phyloP scores from a whole-genome alignment of 257 asterid genomes.

The Solanum corneliomulleri region DNA sequence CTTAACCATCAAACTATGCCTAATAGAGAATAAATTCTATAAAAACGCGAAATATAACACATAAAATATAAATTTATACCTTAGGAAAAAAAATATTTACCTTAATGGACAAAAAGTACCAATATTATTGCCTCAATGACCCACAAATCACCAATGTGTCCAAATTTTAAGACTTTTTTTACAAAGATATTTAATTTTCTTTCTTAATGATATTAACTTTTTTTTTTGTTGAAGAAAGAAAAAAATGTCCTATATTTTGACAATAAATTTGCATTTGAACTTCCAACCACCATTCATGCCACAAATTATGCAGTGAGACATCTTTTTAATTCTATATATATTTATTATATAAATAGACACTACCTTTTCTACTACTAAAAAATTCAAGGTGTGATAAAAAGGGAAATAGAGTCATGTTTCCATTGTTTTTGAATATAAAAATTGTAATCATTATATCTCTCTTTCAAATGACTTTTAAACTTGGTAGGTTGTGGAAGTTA shows the following conservation, averaged over 20 bases:
- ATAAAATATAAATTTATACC: neutral
- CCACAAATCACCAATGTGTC: conserved; percentile 8
- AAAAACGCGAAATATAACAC: neutral
- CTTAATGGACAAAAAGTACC: neutral
- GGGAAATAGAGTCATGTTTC: neutral
- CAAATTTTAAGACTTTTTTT: neutral
- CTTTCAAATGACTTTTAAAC: neutral
- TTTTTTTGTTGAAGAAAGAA: neutral
- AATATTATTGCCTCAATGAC: conserved; percentile 7
- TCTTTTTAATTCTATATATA: neutral
- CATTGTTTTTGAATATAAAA: neutral
- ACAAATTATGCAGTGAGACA: neutral
- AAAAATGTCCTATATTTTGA: neutral
- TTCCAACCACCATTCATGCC: neutral
- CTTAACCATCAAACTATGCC: neutral
- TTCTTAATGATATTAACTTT: neutral
- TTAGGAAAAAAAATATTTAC: neutral
- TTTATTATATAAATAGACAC: neutral
- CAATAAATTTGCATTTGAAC: neutral
- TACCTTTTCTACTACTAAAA: neutral
- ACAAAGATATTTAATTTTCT: neutral
- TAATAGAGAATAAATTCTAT: neutral
- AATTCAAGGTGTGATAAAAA: neutral
- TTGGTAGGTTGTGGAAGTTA: neutral
- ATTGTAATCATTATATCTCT: neutral